Base-by-base conservation (phyloP, 371 early-diverging fungal species). In the Haplosporangium sp. region DNA sequence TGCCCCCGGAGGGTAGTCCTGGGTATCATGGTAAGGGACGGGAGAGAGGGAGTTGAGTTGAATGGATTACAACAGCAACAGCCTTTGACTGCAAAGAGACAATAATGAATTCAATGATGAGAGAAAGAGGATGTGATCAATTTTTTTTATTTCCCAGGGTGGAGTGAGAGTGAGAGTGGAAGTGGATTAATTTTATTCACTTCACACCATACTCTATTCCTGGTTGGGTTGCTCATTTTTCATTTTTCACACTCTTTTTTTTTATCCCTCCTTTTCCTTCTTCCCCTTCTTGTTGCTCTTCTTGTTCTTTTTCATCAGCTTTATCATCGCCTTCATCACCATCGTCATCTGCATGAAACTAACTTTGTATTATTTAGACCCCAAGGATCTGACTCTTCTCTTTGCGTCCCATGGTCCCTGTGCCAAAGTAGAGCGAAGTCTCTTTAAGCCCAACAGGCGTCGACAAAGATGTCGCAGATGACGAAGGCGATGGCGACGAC, bases 361-460 rank as follows among this genome's bases (percentile, higher is more conserved):
- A 29, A 23, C 38, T 63, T 29, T 4, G 4, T 29, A 29, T 29
- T 63, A 37, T 18, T 64, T n/a, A 56, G 50, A 64, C 46, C 16
- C 64, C 64, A 18, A 56, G 50, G 21, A 56, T 52, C 45, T 60
- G 54, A 43, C 23, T 61, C 47, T 48, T 60, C 23, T 55, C 48
- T 21, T 60, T 67, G 21, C 29, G 46, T 21, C 42, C 42, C 46
- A 40, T 41, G 1, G 61, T 36, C 1, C 47, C 40, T 47, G 68
- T 18, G 13, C 62, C 56, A 41, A 67, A 47, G 48, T 67, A 67
- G 18, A 67, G n/a, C 40, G 59, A 45, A 20, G 59, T 53, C 55
- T 67, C 58, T 18, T 59, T 46, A 23, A 18, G 18, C 41, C 29
- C 29, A 59, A 67, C 11, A 59, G 11, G 40, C 20, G 18, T n/a